These are phyloP conservation scores for Codiaeum variegatum DNA, from an alignment of 441 rosid species.

Conservation along the genomic window DNA sequence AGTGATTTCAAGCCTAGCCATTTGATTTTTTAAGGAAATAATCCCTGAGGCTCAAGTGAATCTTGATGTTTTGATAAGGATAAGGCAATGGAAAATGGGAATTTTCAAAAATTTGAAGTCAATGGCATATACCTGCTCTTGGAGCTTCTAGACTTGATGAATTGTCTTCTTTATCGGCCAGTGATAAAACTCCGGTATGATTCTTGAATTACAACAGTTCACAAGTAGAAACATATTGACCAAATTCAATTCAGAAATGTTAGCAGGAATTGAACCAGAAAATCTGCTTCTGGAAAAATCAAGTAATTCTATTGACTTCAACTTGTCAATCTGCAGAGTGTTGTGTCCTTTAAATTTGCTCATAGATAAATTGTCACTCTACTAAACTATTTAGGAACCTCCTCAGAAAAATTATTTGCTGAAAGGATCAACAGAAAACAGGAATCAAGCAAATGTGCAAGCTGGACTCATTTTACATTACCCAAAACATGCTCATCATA, in stretches of 20 bases:
- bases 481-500: slow-evolving; percentile 14
- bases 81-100: neutral
- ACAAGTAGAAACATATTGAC: too few species aligned
- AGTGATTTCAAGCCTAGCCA: neutral
- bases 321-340: slow-evolving; percentile 18
- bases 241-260: slow-evolving; percentile 18
- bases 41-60: neutral
- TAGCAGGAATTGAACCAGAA: slow-evolving; percentile 27
- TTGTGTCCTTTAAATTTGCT: slow-evolving; percentile 27
- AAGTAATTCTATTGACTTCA: slow-evolving; percentile 23
- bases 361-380: slow-evolving; percentile 23
- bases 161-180: too few species aligned
- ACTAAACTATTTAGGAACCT: slow-evolving; percentile 22
- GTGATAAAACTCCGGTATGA: too few species aligned
- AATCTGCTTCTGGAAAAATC: slow-evolving; percentile 30
- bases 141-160: neutral
- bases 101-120: neutral
- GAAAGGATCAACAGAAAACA: slow-evolving; percentile 28
- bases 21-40: neutral
- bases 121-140: too few species aligned
- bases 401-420: slow-evolving; percentile 21
- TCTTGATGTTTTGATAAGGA: neutral
- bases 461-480: slow-evolving; percentile 14
- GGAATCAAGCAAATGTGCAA: slow-evolving; percentile 5
- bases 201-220: too few species aligned